These are phyloP conservation scores for Neofusicoccum sp. DNA, from an alignment of 2,329 filamentous ascomycete genomes.

Conservation along the genomic window DNA sequence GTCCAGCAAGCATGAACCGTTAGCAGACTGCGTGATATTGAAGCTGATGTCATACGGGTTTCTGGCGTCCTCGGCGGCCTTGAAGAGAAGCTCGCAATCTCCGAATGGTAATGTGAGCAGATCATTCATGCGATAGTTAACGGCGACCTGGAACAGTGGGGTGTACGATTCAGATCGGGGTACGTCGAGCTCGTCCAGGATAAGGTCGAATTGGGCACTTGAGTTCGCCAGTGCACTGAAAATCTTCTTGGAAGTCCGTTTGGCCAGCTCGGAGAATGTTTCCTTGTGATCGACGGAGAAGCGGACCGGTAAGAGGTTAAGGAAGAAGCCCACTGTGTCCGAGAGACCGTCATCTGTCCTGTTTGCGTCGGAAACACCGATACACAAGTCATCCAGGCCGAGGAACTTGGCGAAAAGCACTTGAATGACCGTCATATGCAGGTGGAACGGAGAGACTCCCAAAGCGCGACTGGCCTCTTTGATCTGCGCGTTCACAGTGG, in stretches of 20 bases:
- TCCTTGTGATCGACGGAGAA: conserved; percentile 34
- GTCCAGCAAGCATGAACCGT: neutral
- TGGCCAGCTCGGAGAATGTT: conserved; percentile 29
- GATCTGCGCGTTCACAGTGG: neutral
- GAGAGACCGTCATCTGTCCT: conserved; percentile 36
- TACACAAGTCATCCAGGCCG: conserved; percentile 44
- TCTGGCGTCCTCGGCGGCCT: neutral
- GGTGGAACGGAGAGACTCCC: conserved; percentile 49
- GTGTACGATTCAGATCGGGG: conserved; percentile 41
- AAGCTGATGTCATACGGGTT: conserved; percentile 27
- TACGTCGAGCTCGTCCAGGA: conserved; percentile 50
- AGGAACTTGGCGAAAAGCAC: conserved; percentile 37
- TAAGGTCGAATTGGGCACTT: conserved; percentile 51
- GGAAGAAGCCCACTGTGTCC: conserved; percentile 48
- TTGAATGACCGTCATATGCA: conserved; percentile 49
- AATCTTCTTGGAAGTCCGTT: conserved; percentile 23
- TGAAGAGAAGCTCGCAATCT: conserved; percentile 27
- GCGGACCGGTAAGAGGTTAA: conserved; percentile 54
- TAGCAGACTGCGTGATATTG: conserved; percentile 20
- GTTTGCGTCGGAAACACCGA: conserved; percentile 54
- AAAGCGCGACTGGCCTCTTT: conserved; percentile 26
- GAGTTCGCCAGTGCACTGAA: conserved; percentile 48
- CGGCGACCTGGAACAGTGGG: conserved; percentile 55
- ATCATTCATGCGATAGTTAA: conserved; percentile 49
- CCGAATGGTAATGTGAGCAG: conserved; percentile 31